A percentile compares a stretch with the other conserved stretches of the same genome.
These are phyloP conservation scores for Aaosphaeria pasadenensis DNA, from an alignment of 2,329 filamentous ascomycete genomes.

Conservation along the genomic window DNA sequence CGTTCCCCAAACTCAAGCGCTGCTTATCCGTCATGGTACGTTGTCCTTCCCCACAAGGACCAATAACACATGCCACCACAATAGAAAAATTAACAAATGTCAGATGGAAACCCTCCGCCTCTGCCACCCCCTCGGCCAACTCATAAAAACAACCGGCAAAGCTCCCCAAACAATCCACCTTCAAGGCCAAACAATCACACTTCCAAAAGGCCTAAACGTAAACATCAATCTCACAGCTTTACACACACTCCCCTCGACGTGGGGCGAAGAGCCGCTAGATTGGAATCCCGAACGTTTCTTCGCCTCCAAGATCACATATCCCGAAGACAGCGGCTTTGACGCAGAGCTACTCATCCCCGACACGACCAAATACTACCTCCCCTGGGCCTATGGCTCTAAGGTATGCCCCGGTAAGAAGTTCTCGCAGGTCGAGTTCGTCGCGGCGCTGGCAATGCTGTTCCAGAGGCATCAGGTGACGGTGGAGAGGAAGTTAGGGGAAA, in stretches of 20 bases:
- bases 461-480: slow-evolving; percentile 3
- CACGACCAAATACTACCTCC: slow-evolving; percentile 5
- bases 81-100: background rate
- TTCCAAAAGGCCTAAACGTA: slow-evolving; percentile 9
- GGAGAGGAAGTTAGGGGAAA: slow-evolving; percentile 2
- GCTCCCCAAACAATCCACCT: background rate
- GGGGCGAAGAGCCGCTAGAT: slow-evolving; percentile 23
- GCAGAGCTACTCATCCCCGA: slow-evolving; percentile 5
- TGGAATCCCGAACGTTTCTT: slow-evolving; percentile 28
- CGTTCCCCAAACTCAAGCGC: slow-evolving; percentile 44
- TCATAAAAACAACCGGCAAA: slow-evolving; percentile 2
- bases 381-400: slow-evolving; percentile 25
- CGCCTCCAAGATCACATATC: background rate
- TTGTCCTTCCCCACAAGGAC: background rate
- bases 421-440: slow-evolving; percentile 34
- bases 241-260: slow-evolving; percentile 23
- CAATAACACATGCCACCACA: background rate
- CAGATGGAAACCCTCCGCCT: slow-evolving; percentile 11
- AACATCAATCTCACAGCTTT: slow-evolving; percentile 16
- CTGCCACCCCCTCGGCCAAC: slow-evolving; percentile 4
- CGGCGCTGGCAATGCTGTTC: slow-evolving; percentile 18
- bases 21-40: slow-evolving; percentile 46
- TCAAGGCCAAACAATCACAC: background rate
- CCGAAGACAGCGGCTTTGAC: slow-evolving; percentile 1
- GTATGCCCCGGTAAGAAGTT: slow-evolving; percentile 31